Conservation (phyloP, 2,329 filamentous ascomycete genomes). For the Pseudogymnoascus sp. region DNA sequence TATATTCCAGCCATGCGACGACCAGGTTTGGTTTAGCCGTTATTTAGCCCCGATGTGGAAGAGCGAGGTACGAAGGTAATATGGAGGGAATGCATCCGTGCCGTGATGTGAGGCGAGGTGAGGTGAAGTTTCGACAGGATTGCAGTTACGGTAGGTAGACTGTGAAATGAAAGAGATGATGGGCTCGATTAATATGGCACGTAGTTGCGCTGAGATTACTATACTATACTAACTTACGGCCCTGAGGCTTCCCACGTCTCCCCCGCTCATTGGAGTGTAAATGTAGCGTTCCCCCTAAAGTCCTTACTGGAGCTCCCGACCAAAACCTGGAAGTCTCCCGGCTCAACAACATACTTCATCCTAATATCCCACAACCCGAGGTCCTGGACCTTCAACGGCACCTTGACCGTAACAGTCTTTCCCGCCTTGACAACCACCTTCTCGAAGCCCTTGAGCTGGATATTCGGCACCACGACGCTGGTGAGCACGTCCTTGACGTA, state of each 20-base stretch:
- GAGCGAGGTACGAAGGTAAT: neutral
- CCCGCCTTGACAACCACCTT: conserved; percentile 55
- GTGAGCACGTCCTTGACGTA: conserved; percentile 45
- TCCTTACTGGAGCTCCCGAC: conserved; percentile 55
- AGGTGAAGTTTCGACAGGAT: neutral
- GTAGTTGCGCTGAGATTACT: neutral
- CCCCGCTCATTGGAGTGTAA: conserved; percentile 37
- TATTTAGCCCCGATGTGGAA: neutral
- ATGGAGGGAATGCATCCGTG: neutral
- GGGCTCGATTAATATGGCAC: neutral
- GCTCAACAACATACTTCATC: conserved; percentile 69
- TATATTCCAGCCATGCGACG: neutral
- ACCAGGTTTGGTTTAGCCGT: neutral
- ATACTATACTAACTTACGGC: neutral
- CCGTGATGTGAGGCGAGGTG: neutral
- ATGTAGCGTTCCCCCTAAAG: conserved; percentile 47
- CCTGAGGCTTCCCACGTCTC: neutral
- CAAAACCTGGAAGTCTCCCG: conserved; percentile 56
- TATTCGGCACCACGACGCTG: conserved; percentile 58
- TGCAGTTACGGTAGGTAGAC: neutral
- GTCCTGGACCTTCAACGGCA: conserved; percentile 57
- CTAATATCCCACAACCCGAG: conserved; percentile 64
- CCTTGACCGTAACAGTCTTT: conserved; percentile 44
- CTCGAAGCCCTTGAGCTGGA: conserved; percentile 62
- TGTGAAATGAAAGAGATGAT: neutral